A percentile compares a stretch with the other conserved stretches of the same genome.
Conservation (phyloP, 192 early-diverging fungal genomes). For the Backusella macrospora region DNA sequence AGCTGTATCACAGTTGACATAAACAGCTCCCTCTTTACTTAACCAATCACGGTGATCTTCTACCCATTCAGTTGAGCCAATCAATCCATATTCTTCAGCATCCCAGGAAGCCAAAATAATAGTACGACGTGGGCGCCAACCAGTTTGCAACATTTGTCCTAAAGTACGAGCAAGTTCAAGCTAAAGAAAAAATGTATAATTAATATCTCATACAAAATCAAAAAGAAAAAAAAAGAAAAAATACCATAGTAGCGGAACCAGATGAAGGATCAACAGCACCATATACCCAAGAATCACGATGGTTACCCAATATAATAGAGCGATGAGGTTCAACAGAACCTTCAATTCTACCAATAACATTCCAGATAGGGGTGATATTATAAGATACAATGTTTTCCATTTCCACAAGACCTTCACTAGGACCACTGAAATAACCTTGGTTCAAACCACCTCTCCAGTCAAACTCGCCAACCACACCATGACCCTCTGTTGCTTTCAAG, state of each 20-base stretch:
- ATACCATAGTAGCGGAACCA: slow-evolving; percentile 58
- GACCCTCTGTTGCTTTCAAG: slow-evolving; percentile 53
- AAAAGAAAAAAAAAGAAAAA: background rate
- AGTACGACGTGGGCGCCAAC: slow-evolving; percentile 67
- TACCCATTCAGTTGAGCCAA: slow-evolving; percentile 75
- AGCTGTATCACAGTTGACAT: slow-evolving; percentile 63
- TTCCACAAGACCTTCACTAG: slow-evolving; percentile 51
- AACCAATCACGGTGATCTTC: slow-evolving; percentile 65
- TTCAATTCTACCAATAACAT: slow-evolving; percentile 62
- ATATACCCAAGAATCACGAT: slow-evolving; percentile 69
- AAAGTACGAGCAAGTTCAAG: slow-evolving; percentile 59
- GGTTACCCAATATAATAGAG: slow-evolving; percentile 56
- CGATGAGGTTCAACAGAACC: slow-evolving; percentile 59
- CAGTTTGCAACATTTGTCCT: slow-evolving; percentile 57
- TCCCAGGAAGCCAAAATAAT: slow-evolving; percentile 71
- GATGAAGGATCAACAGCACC: slow-evolving; percentile 67
- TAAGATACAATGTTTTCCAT: slow-evolving; percentile 57
- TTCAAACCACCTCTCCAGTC: slow-evolving; percentile 61
- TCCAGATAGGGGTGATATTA: slow-evolving; percentile 59
- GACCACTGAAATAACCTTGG: slow-evolving; percentile 63
- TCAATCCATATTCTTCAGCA: slow-evolving; percentile 65
- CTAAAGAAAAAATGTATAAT: background rate
- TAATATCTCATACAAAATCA: background rate
- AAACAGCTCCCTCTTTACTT: slow-evolving; percentile 55
- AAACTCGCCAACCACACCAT: slow-evolving; percentile 35